phyloP scores from a whole-genome alignment of 257 asterid species.

The Plantago elongata region DNA sequence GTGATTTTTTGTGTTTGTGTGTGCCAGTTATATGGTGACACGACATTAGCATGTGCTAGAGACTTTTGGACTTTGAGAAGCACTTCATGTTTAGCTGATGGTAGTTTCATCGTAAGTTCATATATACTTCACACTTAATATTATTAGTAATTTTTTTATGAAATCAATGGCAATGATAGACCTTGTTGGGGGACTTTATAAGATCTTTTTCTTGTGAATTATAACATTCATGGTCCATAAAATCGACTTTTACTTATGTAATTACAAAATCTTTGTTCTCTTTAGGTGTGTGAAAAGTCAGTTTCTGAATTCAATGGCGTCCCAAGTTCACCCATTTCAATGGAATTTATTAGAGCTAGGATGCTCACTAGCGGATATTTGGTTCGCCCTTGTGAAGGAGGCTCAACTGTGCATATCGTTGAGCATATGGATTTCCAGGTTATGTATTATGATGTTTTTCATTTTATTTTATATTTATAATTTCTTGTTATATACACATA shows the following conservation, averaged over 20 bases:
- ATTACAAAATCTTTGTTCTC: slow-evolving; percentile 5
- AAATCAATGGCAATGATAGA: not conserved
- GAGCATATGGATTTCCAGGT: slow-evolving; percentile 48
- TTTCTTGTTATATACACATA: not conserved
- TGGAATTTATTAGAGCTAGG: slow-evolving; percentile 41
- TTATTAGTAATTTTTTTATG: not conserved
- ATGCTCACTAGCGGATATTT: slow-evolving; percentile 48
- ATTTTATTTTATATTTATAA: not conserved
- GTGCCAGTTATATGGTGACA: slow-evolving; percentile 43
- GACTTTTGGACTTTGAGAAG: slow-evolving; percentile 52
- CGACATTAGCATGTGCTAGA: slow-evolving; percentile 44
- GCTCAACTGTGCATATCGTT: slow-evolving; percentile 34
- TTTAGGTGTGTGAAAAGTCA: slow-evolving; percentile 50
- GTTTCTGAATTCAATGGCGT: slow-evolving; percentile 29
- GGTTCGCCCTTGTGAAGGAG: slow-evolving; percentile 34
- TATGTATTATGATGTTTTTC: not conserved
- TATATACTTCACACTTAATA: slow-evolving; percentile 4
- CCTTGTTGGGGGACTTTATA: too few species aligned
- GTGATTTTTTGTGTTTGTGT: not conserved
- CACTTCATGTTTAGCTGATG: slow-evolving; percentile 37
- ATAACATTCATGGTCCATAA: too few species aligned
- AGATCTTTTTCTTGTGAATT: too few species aligned
- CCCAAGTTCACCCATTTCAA: slow-evolving; percentile 35
- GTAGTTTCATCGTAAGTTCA: slow-evolving; percentile 41
- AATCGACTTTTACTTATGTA: not conserved